phyloP scores from a whole-genome alignment of 108 stramenopile species.

The Parietichytrium sp. region DNA sequence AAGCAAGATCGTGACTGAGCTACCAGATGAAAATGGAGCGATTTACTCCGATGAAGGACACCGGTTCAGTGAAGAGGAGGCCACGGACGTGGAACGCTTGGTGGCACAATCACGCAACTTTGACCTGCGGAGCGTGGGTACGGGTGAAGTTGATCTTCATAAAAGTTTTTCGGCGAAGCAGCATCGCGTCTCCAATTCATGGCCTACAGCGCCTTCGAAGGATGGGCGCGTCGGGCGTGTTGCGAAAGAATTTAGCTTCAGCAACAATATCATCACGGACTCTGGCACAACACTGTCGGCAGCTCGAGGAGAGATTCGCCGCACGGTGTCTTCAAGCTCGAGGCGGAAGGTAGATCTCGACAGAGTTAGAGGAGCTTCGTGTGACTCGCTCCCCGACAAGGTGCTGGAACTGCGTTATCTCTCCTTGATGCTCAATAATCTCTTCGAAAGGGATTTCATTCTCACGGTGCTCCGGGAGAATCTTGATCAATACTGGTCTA shows the following conservation, averaged over 20 bases:
- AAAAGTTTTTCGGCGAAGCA: too few species aligned
- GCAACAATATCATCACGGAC: neutral
- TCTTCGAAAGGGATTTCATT: neutral
- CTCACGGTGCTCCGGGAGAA: neutral
- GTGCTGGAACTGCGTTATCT: constrained; percentile 6
- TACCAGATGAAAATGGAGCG: neutral
- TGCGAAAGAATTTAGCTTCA: neutral
- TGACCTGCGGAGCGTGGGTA: neutral
- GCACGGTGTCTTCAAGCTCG: neutral
- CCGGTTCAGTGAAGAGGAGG: neutral
- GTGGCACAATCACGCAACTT: neutral
- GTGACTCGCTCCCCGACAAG: neutral
- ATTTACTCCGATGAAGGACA: neutral
- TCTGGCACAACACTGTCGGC: neutral
- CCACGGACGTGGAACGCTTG: neutral
- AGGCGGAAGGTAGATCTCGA: neutral
- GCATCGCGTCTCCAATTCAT: neutral
- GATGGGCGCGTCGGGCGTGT: neutral
- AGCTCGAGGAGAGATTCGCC: constrained; percentile 23
- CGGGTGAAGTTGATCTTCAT: neutral
- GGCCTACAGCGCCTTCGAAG: neutral
- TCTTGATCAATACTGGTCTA: too few species aligned
- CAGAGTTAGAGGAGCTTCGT: neutral
- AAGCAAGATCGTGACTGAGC: neutral
- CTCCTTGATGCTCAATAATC: neutral